phyloP scores from a whole-genome alignment of 257 asterid genomes.

The Solanum piurae region DNA sequence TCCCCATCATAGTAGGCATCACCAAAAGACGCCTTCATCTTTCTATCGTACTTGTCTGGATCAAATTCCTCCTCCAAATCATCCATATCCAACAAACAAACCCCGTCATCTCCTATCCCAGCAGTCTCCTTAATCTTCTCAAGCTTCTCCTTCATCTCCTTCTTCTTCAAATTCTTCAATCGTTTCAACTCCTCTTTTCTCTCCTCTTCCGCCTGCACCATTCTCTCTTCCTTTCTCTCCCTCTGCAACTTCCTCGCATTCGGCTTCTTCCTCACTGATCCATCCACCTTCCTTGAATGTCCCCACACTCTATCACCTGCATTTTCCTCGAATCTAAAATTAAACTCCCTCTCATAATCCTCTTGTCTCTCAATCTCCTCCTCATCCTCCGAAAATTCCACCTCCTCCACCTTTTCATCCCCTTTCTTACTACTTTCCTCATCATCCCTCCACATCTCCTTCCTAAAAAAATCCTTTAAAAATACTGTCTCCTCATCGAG shows the following conservation, averaged over 20 bases:
- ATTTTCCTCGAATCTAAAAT: slow-evolving; percentile 76
- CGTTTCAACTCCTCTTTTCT: slow-evolving; percentile 72
- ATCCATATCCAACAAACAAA: slow-evolving; percentile 32
- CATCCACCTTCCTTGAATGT: slow-evolving; percentile 61
- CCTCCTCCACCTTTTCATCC: slow-evolving; percentile 14
- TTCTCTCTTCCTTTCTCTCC: slow-evolving; percentile 82
- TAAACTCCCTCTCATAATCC: slow-evolving; percentile 63
- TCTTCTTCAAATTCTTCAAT: slow-evolving; percentile 76
- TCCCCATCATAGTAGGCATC: slow-evolving; percentile 53
- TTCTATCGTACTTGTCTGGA: slow-evolving; percentile 61
- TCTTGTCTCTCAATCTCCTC: slow-evolving; percentile 71
- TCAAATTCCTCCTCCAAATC: slow-evolving; percentile 80
- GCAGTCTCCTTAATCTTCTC: slow-evolving; percentile 69
- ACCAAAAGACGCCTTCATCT: slow-evolving; percentile 61
- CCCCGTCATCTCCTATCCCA: slow-evolving; percentile 45
- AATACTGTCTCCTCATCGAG: slow-evolving; percentile 42
- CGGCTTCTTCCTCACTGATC: slow-evolving; percentile 75
- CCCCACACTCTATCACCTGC: slow-evolving; percentile 73
- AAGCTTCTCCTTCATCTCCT: slow-evolving; percentile 71
- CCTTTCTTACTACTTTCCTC: slow-evolving; percentile 4
- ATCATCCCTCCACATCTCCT: slow-evolving; percentile 54
- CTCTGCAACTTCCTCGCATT: slow-evolving; percentile 62
- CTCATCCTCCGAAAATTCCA: slow-evolving; percentile 51
- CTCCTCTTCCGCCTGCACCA: slow-evolving; percentile 50
- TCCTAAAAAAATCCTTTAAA: slow-evolving; percentile 51